Base-by-base conservation (phyloP, 2,329 filamentous ascomycete genomes). In the Pyricularia sp. region DNA sequence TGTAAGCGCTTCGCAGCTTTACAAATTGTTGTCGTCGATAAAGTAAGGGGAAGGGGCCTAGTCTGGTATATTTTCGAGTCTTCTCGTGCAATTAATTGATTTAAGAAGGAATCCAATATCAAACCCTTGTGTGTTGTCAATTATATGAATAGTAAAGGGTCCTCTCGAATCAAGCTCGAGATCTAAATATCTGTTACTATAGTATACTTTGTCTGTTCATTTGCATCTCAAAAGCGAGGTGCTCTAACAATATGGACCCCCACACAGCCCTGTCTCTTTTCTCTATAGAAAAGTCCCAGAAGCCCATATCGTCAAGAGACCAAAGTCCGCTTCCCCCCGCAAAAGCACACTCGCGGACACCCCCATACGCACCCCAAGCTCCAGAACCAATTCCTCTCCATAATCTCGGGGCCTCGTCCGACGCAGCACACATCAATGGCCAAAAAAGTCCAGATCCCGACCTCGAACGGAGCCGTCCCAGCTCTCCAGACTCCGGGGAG, bases 401-500 rank as follows among this genome's bases (percentile, higher is more conserved):
- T 4, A 28, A 5, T 25, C 50, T 23, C 61, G 31, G 30, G 61
- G 23, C 59, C 31, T 31, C 30, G 4, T 20, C 64, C 64, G 17
- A n/a, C 28, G 66, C 70, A 26, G 63, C 31, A 20, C 28, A 33
- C 5, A 69, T 69, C 20, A 67, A 64, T 4, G 23, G 50, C 9
- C 64, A 69, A 63, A 65, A 68, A 17, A 64, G 69, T 5, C 71
- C 70, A 61, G 71, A 73, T 3, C 73, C 55, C 59, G 77, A 82
- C 70, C 74, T 87, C 1, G 87, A 89, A 73, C 83, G 81, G 75
- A 89, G 85, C 73, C 78, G 83, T 17, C 84, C 86, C 2, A 73
- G 79, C 6, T 85, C 81, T 7, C 85, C 85, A 4, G 23, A 73
- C 1, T 67, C 31, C 72, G 70, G 28, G 74, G 77, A n/a, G 68